Base-by-base conservation (phyloP, 2,329 filamentous ascomycete species). In the Fusarium dlaminii region DNA sequence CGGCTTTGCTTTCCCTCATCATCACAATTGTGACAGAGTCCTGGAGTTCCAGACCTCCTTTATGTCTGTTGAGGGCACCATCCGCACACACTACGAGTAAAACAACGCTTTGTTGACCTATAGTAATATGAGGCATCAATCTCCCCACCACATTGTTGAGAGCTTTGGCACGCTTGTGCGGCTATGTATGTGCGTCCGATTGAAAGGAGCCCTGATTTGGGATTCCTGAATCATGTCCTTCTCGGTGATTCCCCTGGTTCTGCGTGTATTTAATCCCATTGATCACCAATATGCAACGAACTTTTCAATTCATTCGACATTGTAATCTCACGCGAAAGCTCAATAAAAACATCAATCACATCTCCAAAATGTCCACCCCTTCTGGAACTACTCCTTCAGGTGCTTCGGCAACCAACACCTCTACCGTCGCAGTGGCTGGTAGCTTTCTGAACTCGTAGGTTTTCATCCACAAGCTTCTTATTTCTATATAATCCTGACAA, bases 11-110 rank as follows among this genome's bases (percentile, higher is more conserved):
- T 10, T 14, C 17, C 15, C 32, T 10, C 7, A 8, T 24, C 27
- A 30, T 60, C 57, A 60, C 57, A 60, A 18, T 22, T 58, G 59
- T 63, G 59, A 63, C 51, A 58, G 37, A 37, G 13, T 3, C 20
- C 32, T 30, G n/a, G 5, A 6, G 13, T 30, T 55, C 39, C 5
- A 37, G 51, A 45, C 51, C 24, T 34, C 34, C 51, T 34, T 30
- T 8, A 30, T 40, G 13, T 40, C 34, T 37, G 18, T 55, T 29
- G 51, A 40, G 27, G 27, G 10, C 20, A 29, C 8, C 24, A 9
- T 4, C 27, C 20, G 20, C 51, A 22, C 34, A 55, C 51, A 18
- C 32, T n/a, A 13, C 36, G 14, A 27, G 27, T 7, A 27, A 40
- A 40, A 37, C 36, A 60, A 54, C 45, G 15, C 51, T 24, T 45